A percentile compares a stretch with the other conserved stretches of the same genome.
These are phyloP conservation scores for Thinopyrum elongatum DNA, from an alignment of 176 grass and related monocot genomes.

Conservation along the genomic window DNA sequence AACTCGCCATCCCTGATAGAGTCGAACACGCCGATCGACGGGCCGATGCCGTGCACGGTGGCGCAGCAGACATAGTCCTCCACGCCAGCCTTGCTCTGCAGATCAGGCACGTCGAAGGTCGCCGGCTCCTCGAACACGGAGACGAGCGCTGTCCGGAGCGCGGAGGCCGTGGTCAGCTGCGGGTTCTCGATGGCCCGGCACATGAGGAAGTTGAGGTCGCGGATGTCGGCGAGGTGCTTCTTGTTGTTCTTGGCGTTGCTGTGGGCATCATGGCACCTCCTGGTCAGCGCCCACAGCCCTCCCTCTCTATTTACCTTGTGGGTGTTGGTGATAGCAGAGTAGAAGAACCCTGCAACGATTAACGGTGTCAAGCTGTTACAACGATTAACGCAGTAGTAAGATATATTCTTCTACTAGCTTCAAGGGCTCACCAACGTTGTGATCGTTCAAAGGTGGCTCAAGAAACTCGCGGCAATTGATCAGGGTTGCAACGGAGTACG, in stretches of 20 bases:
- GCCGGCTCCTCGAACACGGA: slow-evolving; percentile 76
- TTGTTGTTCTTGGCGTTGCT: slow-evolving; percentile 46
- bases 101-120: slow-evolving; percentile 19
- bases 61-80: slow-evolving; percentile 66
- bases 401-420: too few species aligned
- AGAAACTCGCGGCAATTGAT: slow-evolving; percentile 75
- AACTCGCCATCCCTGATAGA: slow-evolving; percentile 57
- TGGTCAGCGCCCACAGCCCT: slow-evolving; percentile 76
- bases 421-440: slow-evolving; percentile 57
- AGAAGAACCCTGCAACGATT: slow-evolving; percentile 60
- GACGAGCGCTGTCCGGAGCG: slow-evolving; percentile 68
- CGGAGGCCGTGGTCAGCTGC: slow-evolving; percentile 51
- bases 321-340: slow-evolving; percentile 74
- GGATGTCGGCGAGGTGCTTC: slow-evolving; percentile 86
- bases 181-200: slow-evolving; percentile 78
- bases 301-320: slow-evolving; percentile 55
- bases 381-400: too few species aligned
- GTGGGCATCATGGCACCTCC: slow-evolving; percentile 67
- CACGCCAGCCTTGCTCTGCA: slow-evolving; percentile 51
- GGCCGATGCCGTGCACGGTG: slow-evolving; percentile 70
- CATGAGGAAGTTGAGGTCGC: slow-evolving; percentile 85
- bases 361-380: neutral
- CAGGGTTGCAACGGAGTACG: slow-evolving; percentile 59
- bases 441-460: slow-evolving; percentile 53
- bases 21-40: slow-evolving; percentile 76